Conservation (phyloP, 1,139 yeast species). For the Arxiozyma heterogenica region DNA sequence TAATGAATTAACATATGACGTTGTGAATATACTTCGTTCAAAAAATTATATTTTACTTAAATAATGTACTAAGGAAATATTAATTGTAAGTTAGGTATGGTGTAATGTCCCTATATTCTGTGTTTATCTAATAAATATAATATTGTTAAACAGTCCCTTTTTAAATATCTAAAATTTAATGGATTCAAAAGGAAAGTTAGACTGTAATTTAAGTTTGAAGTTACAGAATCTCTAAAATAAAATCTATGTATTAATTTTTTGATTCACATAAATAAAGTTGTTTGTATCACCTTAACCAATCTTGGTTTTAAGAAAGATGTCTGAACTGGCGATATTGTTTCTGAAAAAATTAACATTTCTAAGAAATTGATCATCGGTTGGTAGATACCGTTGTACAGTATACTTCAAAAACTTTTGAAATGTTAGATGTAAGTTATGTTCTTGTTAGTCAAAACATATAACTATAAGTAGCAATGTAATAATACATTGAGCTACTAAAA, state of each 20-base stretch:
- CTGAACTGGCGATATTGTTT: neutral
- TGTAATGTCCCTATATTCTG: too few relatives aligned
- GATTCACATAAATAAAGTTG: neutral
- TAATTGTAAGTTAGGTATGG: too few relatives aligned
- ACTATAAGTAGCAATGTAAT: slow-evolving; percentile 3
- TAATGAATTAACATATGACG: too few relatives aligned
- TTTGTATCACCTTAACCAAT: neutral
- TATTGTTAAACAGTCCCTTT: too few relatives aligned
- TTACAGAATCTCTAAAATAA: neutral
- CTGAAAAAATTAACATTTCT: too few relatives aligned
- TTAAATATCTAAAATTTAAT: too few relatives aligned
- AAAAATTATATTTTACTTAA: too few relatives aligned
- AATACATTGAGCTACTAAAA: slow-evolving; percentile 6
- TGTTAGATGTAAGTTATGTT: neutral
- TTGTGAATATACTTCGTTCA: too few relatives aligned
- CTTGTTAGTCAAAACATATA: neutral
- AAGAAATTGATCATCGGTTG: neutral
- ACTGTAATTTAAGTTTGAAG: neutral
- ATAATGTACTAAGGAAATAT: too few relatives aligned
- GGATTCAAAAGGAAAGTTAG: too few relatives aligned
- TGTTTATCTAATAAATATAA: too few relatives aligned
- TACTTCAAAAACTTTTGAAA: neutral
- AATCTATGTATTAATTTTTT: neutral
- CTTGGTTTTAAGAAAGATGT: neutral
- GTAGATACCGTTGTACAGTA: neutral